Base-by-base conservation (phyloP, 345 rosid species). In the Syzygium oleosum region DNA sequence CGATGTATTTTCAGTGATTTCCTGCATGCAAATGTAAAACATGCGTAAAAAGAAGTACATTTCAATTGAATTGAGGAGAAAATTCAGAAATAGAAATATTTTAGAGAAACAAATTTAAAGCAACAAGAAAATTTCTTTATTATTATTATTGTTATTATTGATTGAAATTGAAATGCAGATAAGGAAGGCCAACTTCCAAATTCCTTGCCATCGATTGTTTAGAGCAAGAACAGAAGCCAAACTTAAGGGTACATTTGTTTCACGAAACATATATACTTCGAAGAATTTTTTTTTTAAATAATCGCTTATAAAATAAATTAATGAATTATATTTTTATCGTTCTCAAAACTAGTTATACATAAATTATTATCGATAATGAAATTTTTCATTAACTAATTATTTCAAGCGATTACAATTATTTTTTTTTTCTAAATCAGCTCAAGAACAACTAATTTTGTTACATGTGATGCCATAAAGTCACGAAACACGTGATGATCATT, bases 241-340 rank as follows among this genome's bases (percentile, higher is more conserved):
- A n/a, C 6, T 1, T 15, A 3, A 61, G 34, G 13, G 1, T n/a
- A 4, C 2, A 9, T n/a, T 61, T 61, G 1, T 6, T 61, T n/a
- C 9, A 0, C 0, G 13, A 2, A 59, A 27, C 25, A 27, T 27
- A 0, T 0, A 61, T 61, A 1, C n/a, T n/a, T 61, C 12, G 4
- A 61, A 61, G 12, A 13, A n/a, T 27, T 2, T 1, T n/a, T 13
- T n/a, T n/a, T n/a, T 0, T 0, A 0, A 61, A 61, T 13, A 27
- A n/a, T 61, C 68, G 0, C 0, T 61, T 34, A 68, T 34, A 34
- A 68, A 34, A 34, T 34, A 2, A 34, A 68, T 0, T 12, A 68
- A 19, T 2, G 4, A 68, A 31, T 6, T 0, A 65, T 31, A 68
- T 16, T 1, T 8, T 73, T 4, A 38, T 73, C 6, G 0, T 34